Evolutionary conservation across 108 stramenopile genomes (phyloP), one percentile per base, ranked within the genome.

Genomic region (Nannochloropsis salina): DNA sequence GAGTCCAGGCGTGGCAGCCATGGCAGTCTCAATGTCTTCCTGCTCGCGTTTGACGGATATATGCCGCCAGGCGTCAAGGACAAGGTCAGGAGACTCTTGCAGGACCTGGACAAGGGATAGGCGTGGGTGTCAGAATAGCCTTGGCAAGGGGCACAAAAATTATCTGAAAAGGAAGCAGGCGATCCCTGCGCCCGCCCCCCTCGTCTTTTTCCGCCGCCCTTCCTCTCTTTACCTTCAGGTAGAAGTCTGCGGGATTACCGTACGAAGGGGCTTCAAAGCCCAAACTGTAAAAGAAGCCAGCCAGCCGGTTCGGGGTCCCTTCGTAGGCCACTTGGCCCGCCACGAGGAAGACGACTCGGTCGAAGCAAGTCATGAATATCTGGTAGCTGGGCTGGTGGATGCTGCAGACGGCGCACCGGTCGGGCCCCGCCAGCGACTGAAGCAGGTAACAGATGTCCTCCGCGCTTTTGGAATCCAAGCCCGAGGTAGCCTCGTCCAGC

Each of bases 401-500:
- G 61, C 20, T n/a, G 61, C 20, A n/a, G 61, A 74, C n/a, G 2
- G n/a, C 61, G n/a, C 61, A 74, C 20, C 61, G 61, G 8, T 74
- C 61, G 2, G 61, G 61, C n/a, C 61, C 61, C 15, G 61, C 61
- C 4, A 74, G 61, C 4, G n/a, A 74, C 6, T 74, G 61, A 0
- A 74, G 8, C 20, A 74, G 61, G 20, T n/a, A n/a, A n/a, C 61
- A 74, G 4, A 74, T 74, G 6, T 74, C 61, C n/a, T 74, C 61
- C n/a, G 61, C 61, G 6, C 20, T 74, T 74, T 74, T 74, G 20
- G 61, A 74, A n/a, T 74, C 61, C 74, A 83, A 83, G 9, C 92
- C 92, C 5, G 90, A 90, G 22, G 91, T 91, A 4, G 91, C 90
- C 86, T 91, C 91, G 87, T 92, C 91, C 47, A 92, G 61, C 85